Evolutionary conservation across 1,139 yeast species (phyloP), one percentile per base, ranked within the genome.

Genomic region (Groenewaldozyma sp.): DNA sequence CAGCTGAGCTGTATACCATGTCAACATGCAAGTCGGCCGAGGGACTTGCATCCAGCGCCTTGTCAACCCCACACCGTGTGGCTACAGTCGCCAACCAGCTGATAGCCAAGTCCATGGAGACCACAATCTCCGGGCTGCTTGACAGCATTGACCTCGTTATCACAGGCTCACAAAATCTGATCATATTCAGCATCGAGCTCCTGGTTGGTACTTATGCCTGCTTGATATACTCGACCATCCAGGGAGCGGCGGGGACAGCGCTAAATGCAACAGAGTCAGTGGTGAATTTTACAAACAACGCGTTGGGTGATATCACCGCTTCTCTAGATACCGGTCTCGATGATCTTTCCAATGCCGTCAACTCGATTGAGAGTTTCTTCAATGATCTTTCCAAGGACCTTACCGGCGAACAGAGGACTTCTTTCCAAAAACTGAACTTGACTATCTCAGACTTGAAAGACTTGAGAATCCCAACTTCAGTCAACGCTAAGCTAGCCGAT

Each of bases 201-300:
- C 72, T 82, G 38, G 61, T 87, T 6, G 97, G 96, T 0, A 88
- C 97, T 0, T 83, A 82, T 59, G 78, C 83, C 0, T 91, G 98
- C 60, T 64, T 91, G 19, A 59, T 86, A 5, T 76, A 82, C 0
- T 79, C 93, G 4, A 73, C 88, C 0, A 65, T 87, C 6, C 77
- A 75, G 48, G 84, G 91, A 2, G 71, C 84, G 0, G 80, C 81
- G 1, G 77, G 76, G 46, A 75, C 77, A 31, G 94, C 94, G 0
- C 59, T 82, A 1, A 83, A 84, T 54, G 74, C 87, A 0, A 76
- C 93, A 0, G 83, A 79, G 50, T 57, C 71, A 1, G 64, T 83
- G 2, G 67, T 86, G 3, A 55, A 60, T 6, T 65, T 70, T 24
- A 82, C 84, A 1, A 83, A 87, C 52, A 61, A 61, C 2, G 77